Base-by-base conservation (phyloP, 306 rosid species). In the Medicago ruthenica region DNA sequence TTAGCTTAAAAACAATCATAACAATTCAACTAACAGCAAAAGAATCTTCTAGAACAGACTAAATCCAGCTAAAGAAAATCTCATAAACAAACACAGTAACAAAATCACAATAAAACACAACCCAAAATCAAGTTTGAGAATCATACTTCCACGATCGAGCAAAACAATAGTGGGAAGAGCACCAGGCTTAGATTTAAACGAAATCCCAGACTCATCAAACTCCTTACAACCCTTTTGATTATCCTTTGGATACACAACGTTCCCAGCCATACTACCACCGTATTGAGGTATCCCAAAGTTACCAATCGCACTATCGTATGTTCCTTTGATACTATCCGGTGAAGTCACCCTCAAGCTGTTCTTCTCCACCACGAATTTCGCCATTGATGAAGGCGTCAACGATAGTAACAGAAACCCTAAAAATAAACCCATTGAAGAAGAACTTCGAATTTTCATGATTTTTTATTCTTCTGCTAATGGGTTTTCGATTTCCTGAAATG, bases 201-300 rank as follows among this genome's bases (percentile, higher is more conserved):
- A 84, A 83, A 96, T 79, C 70, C 89, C 92, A 42, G 41, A 93
- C 27, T 90, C 98, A 64, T 85, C 86, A 74, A 88, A 95, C 55
- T 86, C 96, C 74, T 84, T 90, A 71, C 99, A 96, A 15, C 98
- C 98, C 82, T 92, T 92, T 31, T 61, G 90, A 78, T 96, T 92
- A 20, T 96, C 97, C 70, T 90, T 90, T 0, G 99, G 98, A 82
- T 84, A 96, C 22, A 86, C 63, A 10, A 96, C 98, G 75, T 80
- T 80, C 8, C 99, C 99, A 51, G 98, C 88, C 97, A 96, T 92
- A 84, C 99, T 96, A 6, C 98, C 99, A 5, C 99, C 99, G 78
- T 96, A 96, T 72, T 96, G 99, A 55, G 99, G 99, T 44, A 96
- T 88, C 70, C 99, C 99, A 57, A 96, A 96, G 93, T 96, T 96